Base-by-base conservation (phyloP, 2,329 filamentous ascomycete genomes). In the Didymella arachidicola region DNA sequence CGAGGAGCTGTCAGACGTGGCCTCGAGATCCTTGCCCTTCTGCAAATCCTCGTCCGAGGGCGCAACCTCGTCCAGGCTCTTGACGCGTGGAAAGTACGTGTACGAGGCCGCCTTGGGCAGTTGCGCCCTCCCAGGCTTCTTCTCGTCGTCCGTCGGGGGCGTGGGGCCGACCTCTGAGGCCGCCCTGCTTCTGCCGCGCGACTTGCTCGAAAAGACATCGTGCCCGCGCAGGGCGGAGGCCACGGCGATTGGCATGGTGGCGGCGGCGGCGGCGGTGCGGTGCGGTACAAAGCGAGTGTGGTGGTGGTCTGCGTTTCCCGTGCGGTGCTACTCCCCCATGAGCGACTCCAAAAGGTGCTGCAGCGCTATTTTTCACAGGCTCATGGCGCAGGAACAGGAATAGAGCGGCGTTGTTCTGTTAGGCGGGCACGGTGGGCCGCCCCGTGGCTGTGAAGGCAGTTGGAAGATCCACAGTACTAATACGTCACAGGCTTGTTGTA, bases 51-150 rank as follows among this genome's bases (percentile, higher is more conserved):
- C 72, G 11, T 59, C 56, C 2, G 45, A 53, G 36, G 67, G 60
- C 26, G 72, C 51, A 45, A 70, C 72, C n/a, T 72, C 68, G 49
- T 74, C 68, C 38, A 76, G 61, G 52, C 76, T 71, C 54, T 77
- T 76, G 29, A 77, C 73, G 7, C 66, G 68, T 11, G 76, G 75
- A 47, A 79, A 77, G 69, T 79, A 77, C 44, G 76, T 78, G 64
- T 79, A 79, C 42, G 73, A 76, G 27, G 77, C 77, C 32, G 77
- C 73, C 56, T 77, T 77, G 53, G 75, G 73, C 46, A 79, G 62
- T 57, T 72, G 66, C 22, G 63, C 63, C 50, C 66, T 49, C 38
- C 74, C 71, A 5, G 64, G 66, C 19, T 66, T 53, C 53, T 53
- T 53, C 38, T 60, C 58, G 47, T 44, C 34, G 39, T 60, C 61